phyloP scores from a whole-genome alignment of 129 eudicot species.

The Apium graveolens region DNA sequence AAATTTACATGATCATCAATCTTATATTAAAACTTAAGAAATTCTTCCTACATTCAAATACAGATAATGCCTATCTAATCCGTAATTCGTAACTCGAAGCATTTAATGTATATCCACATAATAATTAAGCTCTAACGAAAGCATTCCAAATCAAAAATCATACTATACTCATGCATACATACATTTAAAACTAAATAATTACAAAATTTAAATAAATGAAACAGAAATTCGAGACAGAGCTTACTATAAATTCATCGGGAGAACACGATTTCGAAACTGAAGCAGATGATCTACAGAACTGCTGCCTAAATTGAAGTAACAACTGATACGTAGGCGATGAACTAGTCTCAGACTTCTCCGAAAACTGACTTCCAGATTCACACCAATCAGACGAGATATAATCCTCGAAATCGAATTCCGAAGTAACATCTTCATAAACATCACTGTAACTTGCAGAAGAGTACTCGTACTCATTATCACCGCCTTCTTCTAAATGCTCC shows the following conservation, averaged over 20 bases:
- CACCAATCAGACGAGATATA: constrained; percentile 50
- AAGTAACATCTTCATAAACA: constrained; percentile 24
- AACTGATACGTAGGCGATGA: constrained; percentile 62
- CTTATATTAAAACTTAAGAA: not conserved
- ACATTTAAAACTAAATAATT: not conserved
- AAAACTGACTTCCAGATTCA: constrained; percentile 83
- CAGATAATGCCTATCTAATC: not conserved
- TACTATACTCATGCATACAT: not conserved
- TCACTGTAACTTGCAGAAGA: constrained; percentile 40
- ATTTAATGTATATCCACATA: not conserved
- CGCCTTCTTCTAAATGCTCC: constrained; percentile 43
- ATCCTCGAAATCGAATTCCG: constrained; percentile 45
- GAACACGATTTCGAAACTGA: constrained; percentile 11
- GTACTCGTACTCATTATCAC: constrained; percentile 24
- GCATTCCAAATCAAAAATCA: not conserved
- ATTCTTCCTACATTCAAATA: not conserved
- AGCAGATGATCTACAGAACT: constrained; percentile 42
- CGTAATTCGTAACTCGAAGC: not conserved
- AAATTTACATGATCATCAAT: not conserved
- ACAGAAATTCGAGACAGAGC: constrained; percentile 11
- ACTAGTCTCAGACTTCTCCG: constrained; percentile 62
- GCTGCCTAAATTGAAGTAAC: constrained; percentile 41
- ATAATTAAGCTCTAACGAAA: not conserved
- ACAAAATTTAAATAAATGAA: not conserved
- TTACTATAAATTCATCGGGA: constrained; percentile 38